Evolutionary conservation across 345 rosid species (phyloP).

Genomic region (Pistacia atlantica): DNA sequence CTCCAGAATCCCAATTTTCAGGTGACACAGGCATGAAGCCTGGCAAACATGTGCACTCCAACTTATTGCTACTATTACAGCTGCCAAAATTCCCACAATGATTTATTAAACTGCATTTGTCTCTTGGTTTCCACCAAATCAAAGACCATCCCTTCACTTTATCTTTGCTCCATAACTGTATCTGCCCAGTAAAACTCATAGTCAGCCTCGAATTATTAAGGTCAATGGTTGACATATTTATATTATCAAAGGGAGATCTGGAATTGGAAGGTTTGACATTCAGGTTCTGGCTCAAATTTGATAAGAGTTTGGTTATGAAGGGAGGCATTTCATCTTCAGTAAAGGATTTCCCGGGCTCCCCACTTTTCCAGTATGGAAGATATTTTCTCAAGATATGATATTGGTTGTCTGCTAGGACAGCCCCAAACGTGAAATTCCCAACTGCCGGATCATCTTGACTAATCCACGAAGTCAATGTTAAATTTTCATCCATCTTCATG

Average conservation of each 20-base stretch:
- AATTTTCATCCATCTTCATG: conserved; percentile 26
- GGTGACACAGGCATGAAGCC: conserved; percentile 36
- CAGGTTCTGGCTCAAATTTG: conserved; percentile 6
- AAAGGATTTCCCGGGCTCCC: background rate
- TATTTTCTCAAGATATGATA: accelerated
- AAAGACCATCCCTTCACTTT: conserved; percentile 25
- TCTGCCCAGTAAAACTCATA: conserved; percentile 37
- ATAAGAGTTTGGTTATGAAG: background rate
- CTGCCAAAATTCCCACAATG: conserved; percentile 45
- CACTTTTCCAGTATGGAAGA: background rate
- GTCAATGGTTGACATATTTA: background rate
- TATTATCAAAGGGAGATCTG: background rate
- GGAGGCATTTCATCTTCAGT: background rate
- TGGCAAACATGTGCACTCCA: conserved; percentile 44
- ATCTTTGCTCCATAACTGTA: conserved; percentile 26
- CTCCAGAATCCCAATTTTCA: conserved; percentile 27
- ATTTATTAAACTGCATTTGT: conserved; percentile 30
- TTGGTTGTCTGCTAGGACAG: background rate
- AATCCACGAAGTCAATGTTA: conserved; percentile 37
- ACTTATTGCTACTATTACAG: conserved; percentile 31
- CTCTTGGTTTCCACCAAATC: conserved; percentile 38
- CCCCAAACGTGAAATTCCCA: conserved; percentile 30
- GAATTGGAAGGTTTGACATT: no score
- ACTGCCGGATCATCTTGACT: conserved; percentile 26
- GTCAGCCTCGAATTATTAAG: conserved; percentile 28